Evolutionary conservation across 148 eudicot species (phyloP), one percentile per base, ranked within the genome.

Genomic region (Diospyros kaki): DNA sequence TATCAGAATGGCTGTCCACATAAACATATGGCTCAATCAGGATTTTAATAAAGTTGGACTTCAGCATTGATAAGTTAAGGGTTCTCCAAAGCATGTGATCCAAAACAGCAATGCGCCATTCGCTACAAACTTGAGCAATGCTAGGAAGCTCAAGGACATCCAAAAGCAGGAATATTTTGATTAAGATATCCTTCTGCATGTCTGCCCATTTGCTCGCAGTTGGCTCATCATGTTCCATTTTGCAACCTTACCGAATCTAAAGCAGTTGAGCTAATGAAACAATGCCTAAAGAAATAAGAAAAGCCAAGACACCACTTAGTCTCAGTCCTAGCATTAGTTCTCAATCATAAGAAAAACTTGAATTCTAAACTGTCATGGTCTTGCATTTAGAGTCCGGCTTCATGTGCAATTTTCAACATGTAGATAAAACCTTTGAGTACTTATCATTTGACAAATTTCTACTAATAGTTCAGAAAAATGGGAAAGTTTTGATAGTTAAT

Each of bases 91-190:
- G 78, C 66, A 81, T 28, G 44, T 83, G 89, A 73, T 86, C 89
- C 77, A 80, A 83, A 67, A 78, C 81, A 55, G 83, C 89, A 60
- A 71, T n/a, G 28, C 86, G 84, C 89, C 89, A 86, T 58, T 81
- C 65, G 74, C 78, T 77, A 76, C 89, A 86, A 60, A 86, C 86
- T 41, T 79, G 84, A 77, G 66, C 86, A 41, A 86, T 60, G 11
- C 86, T 83, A 42, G 83, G 71, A 28, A 81, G 68, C 78, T 83
- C 80, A 64, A 81, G 79, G n/a, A 83, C 74, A 64, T 71, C 78
- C 8, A 86, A 79, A 58, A 64, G 40, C 74, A 79, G 83, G 73
- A 86, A 83, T 76, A 86, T 81, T 77, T 69, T 83, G 52, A 83
- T 77, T 81, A 86, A 64, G 14, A 86, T 69, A 63, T 86, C 89